phyloP scores from a whole-genome alignment of 2,329 filamentous ascomycete genomes.

The Penicillium sclerotiorum region DNA sequence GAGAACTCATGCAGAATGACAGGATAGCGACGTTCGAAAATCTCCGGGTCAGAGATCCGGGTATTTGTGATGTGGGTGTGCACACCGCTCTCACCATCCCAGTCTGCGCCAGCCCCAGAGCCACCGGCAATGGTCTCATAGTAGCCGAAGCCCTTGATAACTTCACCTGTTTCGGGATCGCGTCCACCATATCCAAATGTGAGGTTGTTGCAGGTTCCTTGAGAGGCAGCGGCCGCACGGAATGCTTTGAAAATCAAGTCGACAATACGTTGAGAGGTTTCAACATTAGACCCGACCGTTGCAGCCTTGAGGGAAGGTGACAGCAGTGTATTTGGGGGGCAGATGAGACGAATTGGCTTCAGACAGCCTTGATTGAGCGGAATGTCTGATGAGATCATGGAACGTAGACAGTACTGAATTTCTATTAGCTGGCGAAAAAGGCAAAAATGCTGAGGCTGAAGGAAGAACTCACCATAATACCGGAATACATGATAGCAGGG shows the following conservation, averaged over 20 bases:
- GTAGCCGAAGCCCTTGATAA: constrained; percentile 62
- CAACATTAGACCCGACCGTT: constrained; percentile 67
- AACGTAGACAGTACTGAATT: constrained; percentile 76
- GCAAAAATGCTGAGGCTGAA: no score
- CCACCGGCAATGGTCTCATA: constrained; percentile 82
- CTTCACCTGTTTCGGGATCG: constrained; percentile 14
- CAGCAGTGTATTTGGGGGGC: constrained; percentile 72
- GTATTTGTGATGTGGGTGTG: constrained; percentile 86
- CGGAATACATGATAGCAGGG: constrained; percentile 71
- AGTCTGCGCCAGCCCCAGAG: constrained; percentile 69
- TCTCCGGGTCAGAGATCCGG: constrained; percentile 75
- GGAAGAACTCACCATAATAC: constrained; percentile 75
- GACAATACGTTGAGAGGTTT: neutral
- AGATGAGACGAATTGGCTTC: constrained; percentile 60
- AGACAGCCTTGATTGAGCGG: constrained; percentile 82
- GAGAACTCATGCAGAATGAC: constrained; percentile 71
- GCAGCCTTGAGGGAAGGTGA: constrained; percentile 72
- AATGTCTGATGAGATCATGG: constrained; percentile 74
- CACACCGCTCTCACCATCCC: constrained; percentile 72
- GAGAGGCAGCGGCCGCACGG: constrained; percentile 70
- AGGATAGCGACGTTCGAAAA: constrained; percentile 75
- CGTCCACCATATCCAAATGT: constrained; percentile 29
- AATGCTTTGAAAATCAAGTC: constrained; percentile 51
- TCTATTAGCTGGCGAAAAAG: no score
- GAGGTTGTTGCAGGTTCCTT: constrained; percentile 75